Percentiles rank a stretch among this genome's conserved stretches.
Conservation (phyloP, 257 asterid species). For the Forsythia suspensa region DNA sequence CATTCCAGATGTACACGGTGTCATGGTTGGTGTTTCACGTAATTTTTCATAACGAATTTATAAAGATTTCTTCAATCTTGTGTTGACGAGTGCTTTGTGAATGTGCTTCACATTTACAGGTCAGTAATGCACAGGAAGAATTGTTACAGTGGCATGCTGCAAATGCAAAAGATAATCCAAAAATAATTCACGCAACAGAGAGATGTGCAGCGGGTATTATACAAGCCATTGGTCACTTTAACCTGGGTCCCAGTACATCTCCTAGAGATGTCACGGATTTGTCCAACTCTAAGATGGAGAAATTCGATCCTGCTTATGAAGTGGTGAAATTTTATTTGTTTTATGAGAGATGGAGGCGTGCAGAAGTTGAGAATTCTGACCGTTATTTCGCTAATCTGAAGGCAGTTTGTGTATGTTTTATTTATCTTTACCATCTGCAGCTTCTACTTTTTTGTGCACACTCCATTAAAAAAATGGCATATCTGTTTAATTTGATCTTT, state of each 20-base stretch:
- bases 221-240: constrained; percentile 91
- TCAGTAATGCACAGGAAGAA: constrained; percentile 96
- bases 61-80: constrained; percentile 10
- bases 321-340: constrained; percentile 79
- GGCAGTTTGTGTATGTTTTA: constrained; percentile 69
- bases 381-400: constrained; percentile 60
- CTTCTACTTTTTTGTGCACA: constrained; percentile 5
- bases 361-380: constrained; percentile 79
- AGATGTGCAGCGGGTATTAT: constrained; percentile 98
- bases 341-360: constrained; percentile 91
- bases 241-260: constrained; percentile 80
- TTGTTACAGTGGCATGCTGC: constrained; percentile 91
- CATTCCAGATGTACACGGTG: constrained; percentile 90
- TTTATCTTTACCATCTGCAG: constrained; percentile 13
- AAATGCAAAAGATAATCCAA: constrained; percentile 83
- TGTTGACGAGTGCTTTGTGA: constrained; percentile 13
- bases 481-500: background rate
- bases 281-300: constrained; percentile 62
- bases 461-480: background rate
- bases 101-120: constrained; percentile 43
- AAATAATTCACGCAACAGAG: constrained; percentile 83
- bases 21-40: constrained; percentile 68
- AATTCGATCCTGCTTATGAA: constrained; percentile 80
- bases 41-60: constrained; percentile 14
- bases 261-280: constrained; percentile 74